Base-by-base conservation (phyloP, 257 asterid species). In the Gardenia jasminoides region DNA sequence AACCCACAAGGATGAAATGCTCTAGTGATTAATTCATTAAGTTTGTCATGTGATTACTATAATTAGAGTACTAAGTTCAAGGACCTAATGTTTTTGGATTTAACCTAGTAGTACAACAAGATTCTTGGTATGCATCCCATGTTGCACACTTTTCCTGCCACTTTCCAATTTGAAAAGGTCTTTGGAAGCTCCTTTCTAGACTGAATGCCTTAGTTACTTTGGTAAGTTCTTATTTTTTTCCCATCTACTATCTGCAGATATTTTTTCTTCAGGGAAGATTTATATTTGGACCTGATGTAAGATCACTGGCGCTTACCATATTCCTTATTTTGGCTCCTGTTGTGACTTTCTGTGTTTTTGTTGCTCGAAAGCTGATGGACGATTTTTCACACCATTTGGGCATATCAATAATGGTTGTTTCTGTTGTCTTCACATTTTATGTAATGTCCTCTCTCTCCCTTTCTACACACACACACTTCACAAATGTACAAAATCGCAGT, bases 281-380 rank as follows among this genome's bases (percentile, higher is more conserved):
- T 86, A 79, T 94, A 70, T 94, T 94, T 84, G 99, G 99, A 75
- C 98, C 98, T 22, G 99, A 94, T 79, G 98, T 90, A 74, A 90
- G 98, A 86, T 93, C 99, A 19, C 82, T 93, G 85, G 94, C 88
- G 17, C 90, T 94, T 80, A 93, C 98, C 65, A 85, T 93, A 83
- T 85, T 93, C 80, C 93, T 94, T 78, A 93, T 94, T 66, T 96
- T 91, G 61, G 99, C 95, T 71, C 99, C 99, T 7, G 86, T 93
- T 17, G 77, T 93, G 54, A 84, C 88, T 69, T 93, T 94, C 85
- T 94, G 99, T 81, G 88, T 88, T 83, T 94, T 94, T 87, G 96
- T 94, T 83, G 99, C 97, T 80, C 82, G 91, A 86, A 93, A 94
- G 89, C 89, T 93, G 76, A 83, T 90, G 85, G 86, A 89, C 81